phyloP scores from a whole-genome alignment of 1,284 basidiomycete species.

The Quambalaria eucalypti region DNA sequence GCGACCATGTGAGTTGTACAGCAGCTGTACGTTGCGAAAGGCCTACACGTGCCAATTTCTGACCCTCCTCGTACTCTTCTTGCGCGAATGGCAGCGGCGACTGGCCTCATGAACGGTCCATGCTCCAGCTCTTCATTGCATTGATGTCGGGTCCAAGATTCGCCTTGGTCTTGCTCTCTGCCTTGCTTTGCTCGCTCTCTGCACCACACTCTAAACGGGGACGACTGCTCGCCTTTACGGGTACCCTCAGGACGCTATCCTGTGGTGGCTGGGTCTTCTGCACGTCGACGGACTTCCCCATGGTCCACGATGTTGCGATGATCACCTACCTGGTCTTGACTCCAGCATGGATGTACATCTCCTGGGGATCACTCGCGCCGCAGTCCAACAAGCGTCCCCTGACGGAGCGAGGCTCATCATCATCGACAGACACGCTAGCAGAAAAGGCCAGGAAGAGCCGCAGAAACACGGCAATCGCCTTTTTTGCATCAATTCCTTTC shows the following conservation, averaged over 20 bases:
- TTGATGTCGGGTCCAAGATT: slow-evolving; percentile 64
- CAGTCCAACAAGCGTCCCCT: slow-evolving; percentile 1
- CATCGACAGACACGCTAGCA: slow-evolving; percentile 5
- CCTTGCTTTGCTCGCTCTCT: slow-evolving; percentile 31
- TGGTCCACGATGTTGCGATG: slow-evolving; percentile 81
- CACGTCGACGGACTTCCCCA: slow-evolving; percentile 68
- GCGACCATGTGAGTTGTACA: slow-evolving; percentile 54
- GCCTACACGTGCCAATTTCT: neutral
- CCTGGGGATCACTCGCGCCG: slow-evolving; percentile 24
- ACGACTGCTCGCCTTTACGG: slow-evolving; percentile 55
- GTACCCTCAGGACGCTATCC: slow-evolving; percentile 66
- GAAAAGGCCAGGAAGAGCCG: slow-evolving; percentile 25
- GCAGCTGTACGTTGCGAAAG: neutral
- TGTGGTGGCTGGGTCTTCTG: slow-evolving; percentile 91
- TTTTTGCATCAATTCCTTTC: slow-evolving; percentile 37
- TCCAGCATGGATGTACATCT: slow-evolving; percentile 61
- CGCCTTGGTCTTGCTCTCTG: slow-evolving; percentile 64
- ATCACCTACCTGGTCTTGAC: slow-evolving; percentile 53
- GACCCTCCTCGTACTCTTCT: neutral
- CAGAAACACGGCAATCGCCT: slow-evolving; percentile 18
- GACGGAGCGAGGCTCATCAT: too few species aligned
- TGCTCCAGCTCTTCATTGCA: slow-evolving; percentile 85
- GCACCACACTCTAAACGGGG: slow-evolving; percentile 15
- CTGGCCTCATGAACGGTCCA: slow-evolving; percentile 77
- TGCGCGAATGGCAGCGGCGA: slow-evolving; percentile 66